A percentile compares a stretch with the other conserved stretches of the same genome.
phyloP scores from a whole-genome alignment of 2,329 filamentous ascomycete species.

The Penicillium paneum region DNA sequence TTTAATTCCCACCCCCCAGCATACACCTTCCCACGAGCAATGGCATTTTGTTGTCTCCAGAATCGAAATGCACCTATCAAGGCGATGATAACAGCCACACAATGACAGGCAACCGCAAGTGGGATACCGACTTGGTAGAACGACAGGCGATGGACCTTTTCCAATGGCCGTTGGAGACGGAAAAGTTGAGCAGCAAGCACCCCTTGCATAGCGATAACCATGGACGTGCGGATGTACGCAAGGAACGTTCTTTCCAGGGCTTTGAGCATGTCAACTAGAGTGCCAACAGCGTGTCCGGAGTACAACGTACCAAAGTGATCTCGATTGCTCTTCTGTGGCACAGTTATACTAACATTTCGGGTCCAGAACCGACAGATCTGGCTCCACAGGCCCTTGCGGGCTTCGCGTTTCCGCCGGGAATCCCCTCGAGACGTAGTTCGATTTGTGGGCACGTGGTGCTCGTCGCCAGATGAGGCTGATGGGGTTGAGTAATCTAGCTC shows the following conservation, averaged over 20 bases:
- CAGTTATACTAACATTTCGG: conserved; percentile 50
- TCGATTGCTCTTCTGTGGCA: conserved; percentile 41
- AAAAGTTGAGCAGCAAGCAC: conserved; percentile 67
- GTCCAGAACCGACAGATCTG: conserved; percentile 76
- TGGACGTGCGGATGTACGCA: conserved; percentile 69
- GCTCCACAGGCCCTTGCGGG: conserved; percentile 53
- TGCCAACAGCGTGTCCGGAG: too few species aligned
- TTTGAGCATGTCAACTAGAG: conserved; percentile 30
- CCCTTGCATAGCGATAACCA: conserved; percentile 64
- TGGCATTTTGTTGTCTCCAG: conserved; percentile 59
- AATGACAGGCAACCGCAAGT: conserved; percentile 47
- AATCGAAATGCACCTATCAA: conserved; percentile 57
- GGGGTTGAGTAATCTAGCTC: conserved; percentile 23
- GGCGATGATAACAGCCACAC: conserved; percentile 52
- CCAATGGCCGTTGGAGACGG: conserved; percentile 46
- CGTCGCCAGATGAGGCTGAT: conserved; percentile 35
- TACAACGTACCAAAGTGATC: conserved; percentile 41
- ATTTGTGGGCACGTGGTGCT: conserved; percentile 27
- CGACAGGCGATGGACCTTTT: conserved; percentile 45
- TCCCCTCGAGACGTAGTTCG: conserved; percentile 25
- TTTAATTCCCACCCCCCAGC: conserved; percentile 60
- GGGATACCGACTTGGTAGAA: conserved; percentile 62
- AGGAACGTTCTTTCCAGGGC: conserved; percentile 73
- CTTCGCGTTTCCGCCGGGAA: conserved; percentile 7
- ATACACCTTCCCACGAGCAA: conserved; percentile 56